A percentile compares a stretch with the other conserved stretches of the same genome.
phyloP scores from a whole-genome alignment of 495 filamentous ascomycete species.

The Penicillium nucicola region DNA sequence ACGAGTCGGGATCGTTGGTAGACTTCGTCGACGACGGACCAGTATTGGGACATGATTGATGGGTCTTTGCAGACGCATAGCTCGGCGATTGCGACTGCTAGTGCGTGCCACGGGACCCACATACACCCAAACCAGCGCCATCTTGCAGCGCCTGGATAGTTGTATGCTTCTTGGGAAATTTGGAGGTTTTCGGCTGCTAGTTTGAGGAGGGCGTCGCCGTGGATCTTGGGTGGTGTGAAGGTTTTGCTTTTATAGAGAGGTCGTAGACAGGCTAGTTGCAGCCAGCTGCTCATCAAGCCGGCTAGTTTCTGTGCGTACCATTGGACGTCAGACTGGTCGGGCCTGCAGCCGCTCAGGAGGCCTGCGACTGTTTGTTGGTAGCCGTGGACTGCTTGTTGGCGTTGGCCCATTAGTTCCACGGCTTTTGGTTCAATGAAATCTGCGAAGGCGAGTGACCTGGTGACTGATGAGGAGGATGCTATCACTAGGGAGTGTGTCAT shows the following conservation, averaged over 20 bases:
- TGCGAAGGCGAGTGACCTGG: conserved; percentile 26
- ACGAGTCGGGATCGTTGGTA: conserved; percentile 51
- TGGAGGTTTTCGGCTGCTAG: conserved; percentile 31
- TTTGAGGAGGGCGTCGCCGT: conserved; percentile 23
- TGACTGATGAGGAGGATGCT: conserved; percentile 20
- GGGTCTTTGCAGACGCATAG: conserved; percentile 63
- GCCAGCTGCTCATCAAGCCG: conserved; percentile 20
- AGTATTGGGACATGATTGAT: conserved; percentile 65
- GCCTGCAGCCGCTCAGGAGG: conserved; percentile 21
- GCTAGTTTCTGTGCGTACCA: conserved; percentile 24
- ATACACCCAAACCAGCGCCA: conserved; percentile 41
- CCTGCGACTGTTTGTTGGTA: conserved; percentile 24
- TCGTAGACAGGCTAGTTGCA: conserved; percentile 33
- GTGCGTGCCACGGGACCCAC: conserved; percentile 46
- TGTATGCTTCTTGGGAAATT: conserved; percentile 15
- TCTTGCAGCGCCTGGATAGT: conserved; percentile 18
- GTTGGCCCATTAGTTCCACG: conserved; percentile 19
- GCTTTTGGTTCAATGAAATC: conserved; percentile 22
- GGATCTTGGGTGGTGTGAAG: conserved; percentile 26
- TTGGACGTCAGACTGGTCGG: conserved; percentile 25
- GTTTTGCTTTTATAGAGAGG: conserved; percentile 24
- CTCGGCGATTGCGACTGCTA: conserved; percentile 60
- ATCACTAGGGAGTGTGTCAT: conserved; percentile 30
- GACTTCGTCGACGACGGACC: conserved; percentile 62
- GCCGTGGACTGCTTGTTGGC: conserved; percentile 26